These are phyloP conservation scores for Fagopyrum esculentum DNA, from an alignment of 148 eudicot genomes.

Conservation along the genomic window DNA sequence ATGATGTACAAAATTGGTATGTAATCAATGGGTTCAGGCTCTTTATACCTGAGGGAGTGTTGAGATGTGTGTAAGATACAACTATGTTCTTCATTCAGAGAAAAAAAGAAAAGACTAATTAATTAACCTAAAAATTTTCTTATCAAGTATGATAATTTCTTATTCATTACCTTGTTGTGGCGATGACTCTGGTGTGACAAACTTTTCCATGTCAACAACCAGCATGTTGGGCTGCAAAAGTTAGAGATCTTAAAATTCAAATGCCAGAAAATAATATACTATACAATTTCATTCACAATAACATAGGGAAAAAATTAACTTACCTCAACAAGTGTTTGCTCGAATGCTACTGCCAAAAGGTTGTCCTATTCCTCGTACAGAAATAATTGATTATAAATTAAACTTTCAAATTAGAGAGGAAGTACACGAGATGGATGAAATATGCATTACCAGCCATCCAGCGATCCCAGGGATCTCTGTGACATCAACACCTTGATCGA, in stretches of 20 bases:
- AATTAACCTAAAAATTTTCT: too few species aligned
- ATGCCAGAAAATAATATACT: not conserved
- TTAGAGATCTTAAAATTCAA: not conserved
- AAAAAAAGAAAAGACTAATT: not conserved
- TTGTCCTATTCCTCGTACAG: slow-evolving; percentile 30
- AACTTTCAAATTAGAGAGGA: not conserved
- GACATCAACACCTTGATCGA: slow-evolving; percentile 80
- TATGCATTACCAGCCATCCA: slow-evolving; percentile 89
- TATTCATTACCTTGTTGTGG: slow-evolving; percentile 1
- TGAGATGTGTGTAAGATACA: not conserved
- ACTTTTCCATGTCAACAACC: slow-evolving; percentile 84
- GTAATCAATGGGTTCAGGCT: too few species aligned
- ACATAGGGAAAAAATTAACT: not conserved
- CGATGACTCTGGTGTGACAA: slow-evolving; percentile 41
- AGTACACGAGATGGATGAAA: not conserved
- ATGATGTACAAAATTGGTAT: too few species aligned
- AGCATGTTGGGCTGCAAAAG: slow-evolving; percentile 73
- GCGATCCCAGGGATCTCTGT: slow-evolving; percentile 89
- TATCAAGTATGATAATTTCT: not conserved
- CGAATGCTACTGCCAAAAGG: slow-evolving; percentile 74
- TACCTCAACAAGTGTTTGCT: slow-evolving; percentile 89
- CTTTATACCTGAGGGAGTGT: too few species aligned
- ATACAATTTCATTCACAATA: not conserved
- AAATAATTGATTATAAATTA: not conserved
- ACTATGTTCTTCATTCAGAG: not conserved